Evolutionary conservation across 192 early-diverging fungal species (phyloP).

Genomic region (Coemansia sp.): DNA sequence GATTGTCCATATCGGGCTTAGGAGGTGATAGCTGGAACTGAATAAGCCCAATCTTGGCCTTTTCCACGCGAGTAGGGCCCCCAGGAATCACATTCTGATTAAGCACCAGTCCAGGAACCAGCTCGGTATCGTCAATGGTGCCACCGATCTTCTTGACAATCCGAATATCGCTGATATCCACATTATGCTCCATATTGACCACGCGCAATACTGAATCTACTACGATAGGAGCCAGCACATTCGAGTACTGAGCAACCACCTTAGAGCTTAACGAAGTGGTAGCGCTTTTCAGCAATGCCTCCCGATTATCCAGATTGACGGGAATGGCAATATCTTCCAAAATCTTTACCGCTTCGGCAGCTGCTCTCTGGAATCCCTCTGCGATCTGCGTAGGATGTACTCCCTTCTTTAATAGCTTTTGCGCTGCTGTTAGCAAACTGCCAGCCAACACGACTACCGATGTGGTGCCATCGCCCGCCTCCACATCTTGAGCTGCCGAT

Average conservation of each 20-base stretch:
- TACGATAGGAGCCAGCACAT: slow-evolving; percentile 90
- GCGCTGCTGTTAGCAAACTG: slow-evolving; percentile 80
- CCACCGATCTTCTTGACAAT: slow-evolving; percentile 96
- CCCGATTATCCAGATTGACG: slow-evolving; percentile 84
- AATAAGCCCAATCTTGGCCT: slow-evolving; percentile 97
- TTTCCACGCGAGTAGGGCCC: slow-evolving; percentile 91
- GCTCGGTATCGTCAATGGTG: slow-evolving; percentile 96
- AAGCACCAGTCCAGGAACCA: slow-evolving; percentile 91
- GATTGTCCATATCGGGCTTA: slow-evolving; percentile 99
- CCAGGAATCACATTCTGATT: slow-evolving; percentile 93
- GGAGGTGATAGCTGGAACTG: slow-evolving; percentile 99
- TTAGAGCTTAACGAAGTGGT: slow-evolving; percentile 97
- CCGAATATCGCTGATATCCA: slow-evolving; percentile 93
- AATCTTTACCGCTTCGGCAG: slow-evolving; percentile 79
- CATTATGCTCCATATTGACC: slow-evolving; percentile 87
- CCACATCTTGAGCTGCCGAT: slow-evolving; percentile 98
- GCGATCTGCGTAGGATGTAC: slow-evolving; percentile 99
- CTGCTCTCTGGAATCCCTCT: slow-evolving; percentile 92
- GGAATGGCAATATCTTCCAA: slow-evolving; percentile 86
- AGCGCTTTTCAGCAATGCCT: slow-evolving; percentile 89
- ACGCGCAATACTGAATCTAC: slow-evolving; percentile 94
- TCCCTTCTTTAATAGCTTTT: slow-evolving; percentile 91
- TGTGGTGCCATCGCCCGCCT: slow-evolving; percentile 98
- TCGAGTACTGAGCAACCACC: slow-evolving; percentile 98
- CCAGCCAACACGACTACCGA: slow-evolving; percentile 97